These are phyloP conservation scores for Talaromyces rugulosus DNA, from an alignment of 2,329 filamentous ascomycete genomes.

Conservation along the genomic window DNA sequence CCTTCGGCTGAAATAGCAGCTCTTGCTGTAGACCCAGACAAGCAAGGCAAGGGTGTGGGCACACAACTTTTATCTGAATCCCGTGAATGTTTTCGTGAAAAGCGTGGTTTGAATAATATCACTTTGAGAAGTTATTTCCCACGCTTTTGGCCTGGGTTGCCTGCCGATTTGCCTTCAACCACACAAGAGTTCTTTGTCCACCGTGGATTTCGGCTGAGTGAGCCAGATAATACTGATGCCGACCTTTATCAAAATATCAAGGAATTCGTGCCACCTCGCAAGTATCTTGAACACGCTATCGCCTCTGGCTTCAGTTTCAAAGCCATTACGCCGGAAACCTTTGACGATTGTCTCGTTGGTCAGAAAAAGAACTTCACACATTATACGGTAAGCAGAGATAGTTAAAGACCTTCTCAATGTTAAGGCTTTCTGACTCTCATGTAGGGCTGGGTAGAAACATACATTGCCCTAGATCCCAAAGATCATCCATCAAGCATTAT, in stretches of 20 bases:
- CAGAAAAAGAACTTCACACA: slow-evolving; percentile 37
- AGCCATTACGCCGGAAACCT: slow-evolving; percentile 31
- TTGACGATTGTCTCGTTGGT: slow-evolving; percentile 36
- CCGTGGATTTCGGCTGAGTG: slow-evolving; percentile 33
- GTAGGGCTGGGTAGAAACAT: slow-evolving; percentile 41
- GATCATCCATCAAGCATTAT: slow-evolving; percentile 39
- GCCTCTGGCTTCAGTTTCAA: slow-evolving; percentile 33
- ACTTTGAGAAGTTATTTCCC: slow-evolving; percentile 34
- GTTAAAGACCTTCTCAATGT: neutral
- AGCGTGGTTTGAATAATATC: slow-evolving; percentile 21
- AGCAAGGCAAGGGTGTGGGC: slow-evolving; percentile 36
- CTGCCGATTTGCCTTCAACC: slow-evolving; percentile 31
- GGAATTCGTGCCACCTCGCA: slow-evolving; percentile 29
- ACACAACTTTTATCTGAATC: slow-evolving; percentile 30
- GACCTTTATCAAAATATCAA: slow-evolving; percentile 40
- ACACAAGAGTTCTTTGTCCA: slow-evolving; percentile 40
- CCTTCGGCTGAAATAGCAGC: slow-evolving; percentile 30
- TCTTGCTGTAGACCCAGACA: slow-evolving; percentile 32
- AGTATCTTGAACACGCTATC: slow-evolving; percentile 32
- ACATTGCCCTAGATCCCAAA: slow-evolving; percentile 30
- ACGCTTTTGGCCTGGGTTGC: slow-evolving; percentile 45
- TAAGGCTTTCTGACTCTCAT: neutral
- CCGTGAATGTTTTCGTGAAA: slow-evolving; percentile 22
- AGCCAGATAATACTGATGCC: slow-evolving; percentile 23
- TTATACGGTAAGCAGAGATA: slow-evolving; percentile 26